Percentiles rank a stretch among this genome's conserved stretches.
phyloP scores from a whole-genome alignment of 176 grass and related monocot species.

The maize (Zea mays) region DNA sequence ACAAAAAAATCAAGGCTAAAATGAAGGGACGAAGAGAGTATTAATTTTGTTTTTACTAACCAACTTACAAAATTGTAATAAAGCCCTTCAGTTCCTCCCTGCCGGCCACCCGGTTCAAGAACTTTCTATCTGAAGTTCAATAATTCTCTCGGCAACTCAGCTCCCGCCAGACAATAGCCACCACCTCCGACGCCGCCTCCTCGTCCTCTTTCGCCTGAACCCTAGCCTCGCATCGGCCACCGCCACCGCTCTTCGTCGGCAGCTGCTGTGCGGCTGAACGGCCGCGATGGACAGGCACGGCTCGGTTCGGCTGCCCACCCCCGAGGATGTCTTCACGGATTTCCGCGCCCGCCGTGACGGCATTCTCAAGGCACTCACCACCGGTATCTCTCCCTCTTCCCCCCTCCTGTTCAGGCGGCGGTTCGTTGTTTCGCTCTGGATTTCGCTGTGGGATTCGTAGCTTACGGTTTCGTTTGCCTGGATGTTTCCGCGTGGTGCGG shows the following conservation, averaged over 20 bases:
- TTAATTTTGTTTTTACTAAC: too few species aligned
- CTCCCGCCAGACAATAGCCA: neutral
- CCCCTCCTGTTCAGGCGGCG: neutral
- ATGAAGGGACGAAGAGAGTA: too few species aligned
- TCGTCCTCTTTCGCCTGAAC: constrained; percentile 9
- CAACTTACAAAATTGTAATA: too few species aligned
- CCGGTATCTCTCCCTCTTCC: constrained; percentile 29
- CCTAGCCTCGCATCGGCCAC: constrained; percentile 5
- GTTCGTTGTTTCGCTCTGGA: neutral
- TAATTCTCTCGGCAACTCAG: neutral
- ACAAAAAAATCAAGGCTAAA: too few species aligned
- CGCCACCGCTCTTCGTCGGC: neutral
- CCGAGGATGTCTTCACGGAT: constrained; percentile 60
- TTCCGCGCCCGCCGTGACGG: constrained; percentile 55
- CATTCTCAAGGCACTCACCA: constrained; percentile 67
- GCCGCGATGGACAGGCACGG: constrained; percentile 32
- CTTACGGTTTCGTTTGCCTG: constrained; percentile 32
- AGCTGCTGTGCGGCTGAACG: neutral
- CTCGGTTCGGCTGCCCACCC: constrained; percentile 10
- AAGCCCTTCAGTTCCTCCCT: too few species aligned
- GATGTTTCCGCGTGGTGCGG: constrained; percentile 32
- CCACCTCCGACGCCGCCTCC: neutral
- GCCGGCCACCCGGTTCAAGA: too few species aligned
- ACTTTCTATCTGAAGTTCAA: too few species aligned
- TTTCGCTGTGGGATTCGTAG: constrained; percentile 27